phyloP scores from a whole-genome alignment of 305 asterid genomes.

The Fraxinus sp. region DNA sequence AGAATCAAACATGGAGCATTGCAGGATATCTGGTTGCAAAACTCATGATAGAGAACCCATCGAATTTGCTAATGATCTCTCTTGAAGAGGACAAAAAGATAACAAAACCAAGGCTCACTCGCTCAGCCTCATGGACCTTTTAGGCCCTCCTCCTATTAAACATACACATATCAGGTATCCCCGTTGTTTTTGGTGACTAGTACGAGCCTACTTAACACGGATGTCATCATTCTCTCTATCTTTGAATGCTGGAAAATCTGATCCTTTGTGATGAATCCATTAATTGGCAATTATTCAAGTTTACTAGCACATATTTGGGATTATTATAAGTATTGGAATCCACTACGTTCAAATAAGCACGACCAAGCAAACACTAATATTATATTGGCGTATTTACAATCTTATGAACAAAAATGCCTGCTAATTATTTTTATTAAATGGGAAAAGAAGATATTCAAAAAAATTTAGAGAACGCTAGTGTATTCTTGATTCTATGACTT shows the following conservation, averaged over 20 bases:
- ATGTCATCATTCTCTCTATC: not conserved
- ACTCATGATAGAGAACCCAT: slow-evolving; percentile 62
- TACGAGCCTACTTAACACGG: not conserved
- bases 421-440: not conserved
- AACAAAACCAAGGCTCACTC: slow-evolving; percentile 45
- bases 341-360: not conserved
- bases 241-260: not conserved
- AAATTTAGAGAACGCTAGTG: not conserved
- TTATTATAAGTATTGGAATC: not conserved
- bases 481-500: not conserved
- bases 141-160: slow-evolving; percentile 17
- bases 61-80: slow-evolving; percentile 48
- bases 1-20: slow-evolving; percentile 61
- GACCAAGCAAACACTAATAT: not conserved
- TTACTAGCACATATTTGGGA: not conserved
- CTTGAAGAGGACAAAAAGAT: slow-evolving; percentile 59
- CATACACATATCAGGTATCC: not conserved
- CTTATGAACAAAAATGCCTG: not conserved
- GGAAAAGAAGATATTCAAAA: not conserved
- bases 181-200: not conserved
- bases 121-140: slow-evolving; percentile 50
- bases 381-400: not conserved
- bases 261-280: not conserved
- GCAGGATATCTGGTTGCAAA: slow-evolving; percentile 63
- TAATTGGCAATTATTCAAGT: not conserved